phyloP scores from a whole-genome alignment of 2,329 filamentous ascomycete genomes.

The Stagonosporopsis tanaceti region DNA sequence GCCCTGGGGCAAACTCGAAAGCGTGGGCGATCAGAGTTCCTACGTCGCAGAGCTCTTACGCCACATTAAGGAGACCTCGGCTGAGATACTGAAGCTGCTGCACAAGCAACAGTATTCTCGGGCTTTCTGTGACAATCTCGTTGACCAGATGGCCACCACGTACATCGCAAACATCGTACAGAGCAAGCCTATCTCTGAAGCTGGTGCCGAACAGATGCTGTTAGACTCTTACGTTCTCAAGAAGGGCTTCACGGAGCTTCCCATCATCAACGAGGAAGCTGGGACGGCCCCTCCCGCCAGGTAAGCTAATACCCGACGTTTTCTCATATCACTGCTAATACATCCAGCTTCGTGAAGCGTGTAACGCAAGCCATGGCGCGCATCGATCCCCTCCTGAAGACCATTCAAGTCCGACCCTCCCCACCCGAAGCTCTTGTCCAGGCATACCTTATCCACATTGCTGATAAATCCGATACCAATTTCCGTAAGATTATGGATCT shows the following conservation, averaged over 20 bases:
- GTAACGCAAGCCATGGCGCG: constrained; percentile 84
- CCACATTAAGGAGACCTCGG: constrained; percentile 73
- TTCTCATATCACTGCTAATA: constrained; percentile 12
- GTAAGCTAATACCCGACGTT: constrained; percentile 37
- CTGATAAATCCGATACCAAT: constrained; percentile 89
- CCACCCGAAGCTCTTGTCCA: constrained; percentile 95
- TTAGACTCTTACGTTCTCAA: constrained; percentile 92
- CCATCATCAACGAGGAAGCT: constrained; percentile 66
- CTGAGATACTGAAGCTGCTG: constrained; percentile 77
- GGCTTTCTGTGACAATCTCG: constrained; percentile 94
- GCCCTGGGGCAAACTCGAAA: constrained; percentile 93
- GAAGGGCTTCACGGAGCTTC: constrained; percentile 76
- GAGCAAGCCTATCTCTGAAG: constrained; percentile 89
- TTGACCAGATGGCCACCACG: constrained; percentile 80
- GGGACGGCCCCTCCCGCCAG: constrained; percentile 65
- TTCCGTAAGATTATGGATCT: constrained; percentile 96
- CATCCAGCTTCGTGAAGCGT: constrained; percentile 78
- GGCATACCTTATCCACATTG: constrained; percentile 96
- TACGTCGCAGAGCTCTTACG: constrained; percentile 85
- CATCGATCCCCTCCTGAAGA: constrained; percentile 93
- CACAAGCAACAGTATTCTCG: constrained; percentile 93
- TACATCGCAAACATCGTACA: constrained; percentile 87
- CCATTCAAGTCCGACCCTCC: constrained; percentile 88
- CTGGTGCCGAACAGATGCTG: constrained; percentile 96
- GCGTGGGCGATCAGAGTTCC: constrained; percentile 89